Base-by-base conservation (phyloP, 352 stramenopile genomes). In the Aphanomyces euteiches region DNA sequence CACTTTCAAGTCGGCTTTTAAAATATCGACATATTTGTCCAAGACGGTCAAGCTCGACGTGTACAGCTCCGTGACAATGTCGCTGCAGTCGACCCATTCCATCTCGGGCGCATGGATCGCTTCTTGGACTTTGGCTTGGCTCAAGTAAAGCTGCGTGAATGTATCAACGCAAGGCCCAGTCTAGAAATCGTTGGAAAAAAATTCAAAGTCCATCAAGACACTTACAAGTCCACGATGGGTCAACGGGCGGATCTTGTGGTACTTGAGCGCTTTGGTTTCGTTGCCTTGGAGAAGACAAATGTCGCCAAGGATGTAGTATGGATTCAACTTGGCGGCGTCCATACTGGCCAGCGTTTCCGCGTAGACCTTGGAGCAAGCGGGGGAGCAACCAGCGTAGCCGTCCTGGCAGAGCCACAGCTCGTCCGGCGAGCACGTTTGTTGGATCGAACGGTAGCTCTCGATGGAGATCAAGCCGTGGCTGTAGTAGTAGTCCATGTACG, bases 271-370 rank as follows among this genome's bases (percentile, higher is more conserved):
- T 38, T 41, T 61, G 12, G 69, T 74, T 61, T 90, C 80, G 37
- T 72, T 77, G 67, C 83, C 85, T 68, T 79, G 82, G 39, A 90
- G 65, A 36, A 79, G 78, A 47, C 83, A 90, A 54, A 85, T 66
- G 63, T 92, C 84, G 65, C 84, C 84, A 75, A 90, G 90, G 71
- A 92, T 92, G 66, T 80, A 92, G 77, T 92, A 92, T 72, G 83
- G 82, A 61, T 92, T 82, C 67, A 92, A 72, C 5, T 78, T 72
- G 59, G 88, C 76, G 0, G 75, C 69, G n/a, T 81, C 75, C 1
- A 78, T 77, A 7, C 72, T 74, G 10, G 74, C 56, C 47, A 88
- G 76, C 13, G 79, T 80, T 56, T 78, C 75, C 38, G 78, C 36
- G 8, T 85, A 75, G 45, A 78, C 79, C 7, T 79, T 73, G 50